Evolutionary conservation across 2,329 filamentous ascomycete genomes (phyloP), one percentile per base, ranked within the genome.

Genomic region (Colletotrichum tabaci): DNA sequence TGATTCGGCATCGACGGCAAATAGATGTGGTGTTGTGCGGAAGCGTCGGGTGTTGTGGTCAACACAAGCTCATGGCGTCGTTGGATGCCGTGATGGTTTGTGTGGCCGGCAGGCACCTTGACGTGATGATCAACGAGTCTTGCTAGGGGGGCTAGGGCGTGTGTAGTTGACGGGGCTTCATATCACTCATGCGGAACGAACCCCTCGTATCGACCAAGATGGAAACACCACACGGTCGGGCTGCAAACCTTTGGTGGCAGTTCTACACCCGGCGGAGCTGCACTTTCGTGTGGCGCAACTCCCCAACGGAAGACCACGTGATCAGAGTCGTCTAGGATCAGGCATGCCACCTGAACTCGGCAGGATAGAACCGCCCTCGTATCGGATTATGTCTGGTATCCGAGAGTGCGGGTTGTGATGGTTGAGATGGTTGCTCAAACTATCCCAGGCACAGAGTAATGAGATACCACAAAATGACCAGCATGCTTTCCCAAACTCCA

Each of bases 401-500:
- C 9, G 9, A 15, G 21, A 42, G 30, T 4, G n/a, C 21, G 21
- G 38, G 38, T 9, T 23, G 21, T 49, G 9, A 61, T 49, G 38
- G 38, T 9, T 23, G 13, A 21, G 16, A 61, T 49, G 38, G 38
- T 35, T 42, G 4, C 16, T n/a, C 38, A 26, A 55, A 38, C 50
- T 10, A 63, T n/a, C 13, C 42, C 35, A 4, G 49, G 12, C 40
- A 44, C 46, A 55, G 18, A 42, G 23, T 63, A 63, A 63, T 55
- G 61, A 63, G 23, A 63, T 55, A 63, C 49, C 61, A 63, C 23
- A 46, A 18, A 13, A 23, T 42, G 30, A 56, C 21, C 35, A 21
- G 21, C 2, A 46, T 42, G 40, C 56, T 47, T n/a, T 60, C 21
- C 23, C 7, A 12, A 38, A 12, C 2, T 30, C 21, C 23, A 35